Conservation (phyloP, 345 rosid genomes). For the Salix caprea region DNA sequence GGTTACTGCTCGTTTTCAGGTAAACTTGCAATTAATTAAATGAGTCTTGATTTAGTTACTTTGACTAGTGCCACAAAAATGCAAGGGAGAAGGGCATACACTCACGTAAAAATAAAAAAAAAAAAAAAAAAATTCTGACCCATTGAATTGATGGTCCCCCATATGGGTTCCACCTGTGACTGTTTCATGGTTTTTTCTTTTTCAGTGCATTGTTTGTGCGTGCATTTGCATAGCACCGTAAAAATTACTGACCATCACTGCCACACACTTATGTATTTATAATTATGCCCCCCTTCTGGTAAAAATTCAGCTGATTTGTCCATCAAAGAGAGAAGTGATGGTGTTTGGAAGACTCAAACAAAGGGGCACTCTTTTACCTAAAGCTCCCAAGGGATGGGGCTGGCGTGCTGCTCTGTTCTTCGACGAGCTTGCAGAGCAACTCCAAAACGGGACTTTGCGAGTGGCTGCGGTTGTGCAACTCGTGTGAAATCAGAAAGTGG, state of each 20-base stretch:
- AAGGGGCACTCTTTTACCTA: constrained; percentile 80
- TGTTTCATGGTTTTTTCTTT: too few relatives aligned
- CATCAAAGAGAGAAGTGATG: constrained; percentile 93
- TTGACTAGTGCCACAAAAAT: too few relatives aligned
- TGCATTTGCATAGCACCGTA: background rate
- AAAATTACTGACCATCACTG: background rate
- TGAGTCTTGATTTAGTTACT: too few relatives aligned
- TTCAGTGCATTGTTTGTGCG: too few relatives aligned
- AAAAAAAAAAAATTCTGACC: too few relatives aligned
- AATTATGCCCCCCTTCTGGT: background rate
- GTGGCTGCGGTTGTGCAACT: constrained; percentile 88
- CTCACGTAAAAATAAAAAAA: too few relatives aligned
- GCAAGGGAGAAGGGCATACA: too few relatives aligned
- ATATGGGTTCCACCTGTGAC: too few relatives aligned
- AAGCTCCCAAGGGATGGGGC: constrained; percentile 99
- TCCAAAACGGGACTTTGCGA: constrained; percentile 75
- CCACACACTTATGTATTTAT: background rate
- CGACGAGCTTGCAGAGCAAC: constrained; percentile 85
- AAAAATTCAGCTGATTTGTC: constrained; percentile 64
- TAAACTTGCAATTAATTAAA: constrained; percentile 19
- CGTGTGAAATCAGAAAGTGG: constrained; percentile 38
- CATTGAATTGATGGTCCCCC: too few relatives aligned
- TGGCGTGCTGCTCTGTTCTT: constrained; percentile 88
- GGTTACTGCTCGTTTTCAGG: constrained; percentile 96
- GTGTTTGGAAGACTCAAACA: constrained; percentile 86